Evolutionary conservation across 2,329 filamentous ascomycete genomes (phyloP).

Genomic region (Exutisphaerella laricina): DNA sequence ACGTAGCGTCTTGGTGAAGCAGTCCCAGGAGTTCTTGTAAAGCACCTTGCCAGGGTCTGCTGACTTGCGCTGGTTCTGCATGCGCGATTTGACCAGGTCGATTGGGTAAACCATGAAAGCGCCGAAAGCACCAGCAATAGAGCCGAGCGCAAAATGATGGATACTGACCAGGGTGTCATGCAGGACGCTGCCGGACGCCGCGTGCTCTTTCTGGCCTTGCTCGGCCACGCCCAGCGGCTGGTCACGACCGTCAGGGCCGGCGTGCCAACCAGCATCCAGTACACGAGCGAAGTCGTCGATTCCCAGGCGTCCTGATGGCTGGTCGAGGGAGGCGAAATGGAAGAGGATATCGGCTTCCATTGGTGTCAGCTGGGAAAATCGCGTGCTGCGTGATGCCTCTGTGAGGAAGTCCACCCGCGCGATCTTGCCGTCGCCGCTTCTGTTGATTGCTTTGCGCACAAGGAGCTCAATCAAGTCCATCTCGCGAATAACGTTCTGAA

Average conservation of each 20-base stretch:
- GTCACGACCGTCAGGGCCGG: conserved; percentile 40
- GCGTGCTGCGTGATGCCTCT: conserved; percentile 82
- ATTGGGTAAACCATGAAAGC: conserved; percentile 99
- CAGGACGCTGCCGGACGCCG: conserved; percentile 54
- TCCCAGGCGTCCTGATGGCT: conserved; percentile 77
- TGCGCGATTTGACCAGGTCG: conserved; percentile 94
- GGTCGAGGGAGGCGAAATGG: conserved; percentile 91
- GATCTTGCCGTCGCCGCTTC: conserved; percentile 85
- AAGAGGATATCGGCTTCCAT: conserved; percentile 99
- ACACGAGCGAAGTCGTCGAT: conserved; percentile 89
- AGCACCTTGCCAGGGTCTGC: conserved; percentile 75
- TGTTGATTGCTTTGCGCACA: conserved; percentile 75
- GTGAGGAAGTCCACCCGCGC: conserved; percentile 91
- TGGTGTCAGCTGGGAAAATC: conserved; percentile 93
- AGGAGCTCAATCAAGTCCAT: conserved; percentile 97
- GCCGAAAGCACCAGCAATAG: conserved; percentile 89
- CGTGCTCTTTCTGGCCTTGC: conserved; percentile 48
- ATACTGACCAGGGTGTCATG: conserved; percentile 65
- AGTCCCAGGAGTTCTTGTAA: conserved; percentile 97
- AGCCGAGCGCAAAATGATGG: conserved; percentile 87
- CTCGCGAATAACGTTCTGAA: conserved; percentile 95
- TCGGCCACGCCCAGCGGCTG: conserved; percentile 47
- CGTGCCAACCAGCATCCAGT: conserved; percentile 86
- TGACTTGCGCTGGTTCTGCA: conserved; percentile 95
- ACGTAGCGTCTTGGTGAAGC: conserved; percentile 82